A percentile compares a stretch with the other conserved stretches of the same genome.
Conservation (phyloP, 2,329 filamentous ascomycete species). For the Apiospora pterosperma region DNA sequence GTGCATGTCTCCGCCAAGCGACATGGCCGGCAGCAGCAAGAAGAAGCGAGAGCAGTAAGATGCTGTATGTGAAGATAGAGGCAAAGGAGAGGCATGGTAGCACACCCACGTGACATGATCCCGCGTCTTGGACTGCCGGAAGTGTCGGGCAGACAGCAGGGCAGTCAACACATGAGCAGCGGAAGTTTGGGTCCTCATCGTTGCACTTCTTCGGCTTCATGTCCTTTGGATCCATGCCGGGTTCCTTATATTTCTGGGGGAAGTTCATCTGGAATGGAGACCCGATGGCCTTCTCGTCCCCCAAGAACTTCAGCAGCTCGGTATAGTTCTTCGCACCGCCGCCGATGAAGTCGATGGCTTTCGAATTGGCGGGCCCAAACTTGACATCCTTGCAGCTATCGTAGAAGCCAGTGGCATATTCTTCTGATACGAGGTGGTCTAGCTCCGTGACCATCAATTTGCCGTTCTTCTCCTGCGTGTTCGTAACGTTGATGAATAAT, state of each 20-base stretch:
- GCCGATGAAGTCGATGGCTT: conserved; percentile 93
- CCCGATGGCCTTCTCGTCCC: conserved; percentile 84
- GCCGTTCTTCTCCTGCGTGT: conserved; percentile 58
- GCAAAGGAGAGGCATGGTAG: conserved; percentile 94
- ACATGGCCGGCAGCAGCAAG: conserved; percentile 69
- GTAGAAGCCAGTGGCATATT: conserved; percentile 86
- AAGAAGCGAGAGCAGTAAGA: conserved; percentile 67
- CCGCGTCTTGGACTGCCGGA: conserved; percentile 66
- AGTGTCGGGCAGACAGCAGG: conserved; percentile 80
- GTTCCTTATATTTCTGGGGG: conserved; percentile 58
- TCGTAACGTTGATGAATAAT: conserved; percentile 88
- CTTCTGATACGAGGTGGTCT: conserved; percentile 81
- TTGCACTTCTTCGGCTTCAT: conserved; percentile 84
- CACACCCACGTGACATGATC: conserved; percentile 77
- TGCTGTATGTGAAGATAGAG: conserved; percentile 80
- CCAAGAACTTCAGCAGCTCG: conserved; percentile 84
- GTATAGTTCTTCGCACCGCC: conserved; percentile 90
- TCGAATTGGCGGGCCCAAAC: conserved; percentile 89
- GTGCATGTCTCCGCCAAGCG: conserved; percentile 69
- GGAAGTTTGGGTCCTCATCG: conserved; percentile 78
- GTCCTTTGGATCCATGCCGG: conserved; percentile 67
- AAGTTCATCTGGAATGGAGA: conserved; percentile 99
- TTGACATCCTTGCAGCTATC: conserved; percentile 99
- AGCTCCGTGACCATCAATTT: conserved; percentile 74
- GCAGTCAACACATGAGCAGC: conserved; percentile 93